Percentiles rank a stretch among this genome's conserved stretches.
These are phyloP conservation scores for Microascus cirrosus DNA, from an alignment of 2,329 filamentous ascomycete genomes.

Conservation along the genomic window DNA sequence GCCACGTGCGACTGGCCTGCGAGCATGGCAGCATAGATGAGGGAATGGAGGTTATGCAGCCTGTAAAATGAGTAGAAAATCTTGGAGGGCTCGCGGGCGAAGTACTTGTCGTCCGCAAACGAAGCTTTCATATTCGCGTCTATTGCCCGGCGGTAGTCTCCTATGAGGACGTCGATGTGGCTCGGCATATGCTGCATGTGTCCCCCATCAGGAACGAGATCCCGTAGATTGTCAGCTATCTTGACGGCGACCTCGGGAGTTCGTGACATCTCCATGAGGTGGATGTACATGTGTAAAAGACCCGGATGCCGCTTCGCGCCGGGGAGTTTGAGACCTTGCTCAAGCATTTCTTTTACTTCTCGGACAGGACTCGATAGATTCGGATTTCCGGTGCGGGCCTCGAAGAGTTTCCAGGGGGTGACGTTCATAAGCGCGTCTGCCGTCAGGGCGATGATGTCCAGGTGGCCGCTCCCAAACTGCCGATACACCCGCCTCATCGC, in stretches of 20 bases:
- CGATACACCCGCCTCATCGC: constrained; percentile 25
- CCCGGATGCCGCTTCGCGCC: constrained; percentile 51
- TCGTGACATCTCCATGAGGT: constrained; percentile 67
- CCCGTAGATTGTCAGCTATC: constrained; percentile 50
- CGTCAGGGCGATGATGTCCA: constrained; percentile 23
- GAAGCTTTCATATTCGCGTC: constrained; percentile 57
- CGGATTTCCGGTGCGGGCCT: constrained; percentile 20
- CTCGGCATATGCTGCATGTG: constrained; percentile 69
- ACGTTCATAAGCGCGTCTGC: constrained; percentile 36
- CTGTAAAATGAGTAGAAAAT: constrained; percentile 74
- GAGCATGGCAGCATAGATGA: constrained; percentile 70
- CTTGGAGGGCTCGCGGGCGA: constrained; percentile 43
- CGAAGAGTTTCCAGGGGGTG: constrained; percentile 33
- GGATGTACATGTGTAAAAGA: constrained; percentile 64
- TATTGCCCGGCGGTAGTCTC: constrained; percentile 59
- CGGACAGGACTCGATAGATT: constrained; percentile 9
- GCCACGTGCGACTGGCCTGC: constrained; percentile 53
- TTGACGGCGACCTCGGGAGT: constrained; percentile 53
- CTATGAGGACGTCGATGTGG: constrained; percentile 63
- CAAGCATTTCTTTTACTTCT: constrained; percentile 15
- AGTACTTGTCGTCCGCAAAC: constrained; percentile 54
- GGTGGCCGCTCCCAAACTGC: constrained; percentile 24
- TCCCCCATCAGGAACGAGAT: constrained; percentile 56
- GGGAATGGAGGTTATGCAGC: constrained; percentile 63
- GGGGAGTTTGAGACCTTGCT: constrained; percentile 35